Evolutionary conservation across 2,329 filamentous ascomycete genomes (phyloP).

Genomic region (Emergomyces pasteurianus): DNA sequence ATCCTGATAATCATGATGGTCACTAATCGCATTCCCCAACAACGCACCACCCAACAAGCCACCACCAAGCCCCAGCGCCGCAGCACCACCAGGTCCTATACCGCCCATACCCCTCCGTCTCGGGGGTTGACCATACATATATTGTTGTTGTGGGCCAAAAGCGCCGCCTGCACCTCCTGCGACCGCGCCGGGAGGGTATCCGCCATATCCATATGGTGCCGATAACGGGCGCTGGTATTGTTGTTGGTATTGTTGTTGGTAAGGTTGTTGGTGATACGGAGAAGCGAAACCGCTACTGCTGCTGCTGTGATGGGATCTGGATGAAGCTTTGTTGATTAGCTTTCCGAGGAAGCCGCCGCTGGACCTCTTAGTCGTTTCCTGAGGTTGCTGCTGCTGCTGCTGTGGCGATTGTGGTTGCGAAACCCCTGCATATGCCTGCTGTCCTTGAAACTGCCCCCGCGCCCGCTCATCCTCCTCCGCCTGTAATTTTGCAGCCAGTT

Average conservation of each 20-base stretch:
- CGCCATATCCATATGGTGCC: not conserved
- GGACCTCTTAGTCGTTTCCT: not conserved
- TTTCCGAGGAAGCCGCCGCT: slow-evolving; percentile 1
- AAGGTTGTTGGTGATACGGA: not conserved
- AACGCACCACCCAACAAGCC: slow-evolving; percentile 69
- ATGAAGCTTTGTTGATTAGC: not conserved
- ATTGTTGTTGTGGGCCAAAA: not conserved
- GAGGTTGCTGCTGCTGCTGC: not conserved
- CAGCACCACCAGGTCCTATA: slow-evolving; percentile 54
- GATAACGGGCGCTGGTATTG: not conserved
- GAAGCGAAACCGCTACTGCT: not conserved
- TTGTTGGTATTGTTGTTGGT: not conserved
- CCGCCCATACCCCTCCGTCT: slow-evolving; percentile 22
- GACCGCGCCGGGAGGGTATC: not conserved
- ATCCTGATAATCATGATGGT: slow-evolving; percentile 31
- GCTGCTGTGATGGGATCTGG: not conserved
- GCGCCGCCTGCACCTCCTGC: not conserved
- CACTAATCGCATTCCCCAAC: slow-evolving; percentile 55
- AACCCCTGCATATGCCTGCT: not conserved
- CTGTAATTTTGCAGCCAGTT: slow-evolving; percentile 64
- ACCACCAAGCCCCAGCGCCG: slow-evolving; percentile 67
- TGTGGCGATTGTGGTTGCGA: not conserved
- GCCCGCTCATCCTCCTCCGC: slow-evolving; percentile 66
- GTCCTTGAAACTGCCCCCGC: not conserved
- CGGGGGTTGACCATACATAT: not conserved